A percentile compares a stretch with the other conserved stretches of the same genome.
These are phyloP conservation scores for Colletotrichum lentis DNA, from an alignment of 2,329 filamentous ascomycete genomes.

Conservation along the genomic window DNA sequence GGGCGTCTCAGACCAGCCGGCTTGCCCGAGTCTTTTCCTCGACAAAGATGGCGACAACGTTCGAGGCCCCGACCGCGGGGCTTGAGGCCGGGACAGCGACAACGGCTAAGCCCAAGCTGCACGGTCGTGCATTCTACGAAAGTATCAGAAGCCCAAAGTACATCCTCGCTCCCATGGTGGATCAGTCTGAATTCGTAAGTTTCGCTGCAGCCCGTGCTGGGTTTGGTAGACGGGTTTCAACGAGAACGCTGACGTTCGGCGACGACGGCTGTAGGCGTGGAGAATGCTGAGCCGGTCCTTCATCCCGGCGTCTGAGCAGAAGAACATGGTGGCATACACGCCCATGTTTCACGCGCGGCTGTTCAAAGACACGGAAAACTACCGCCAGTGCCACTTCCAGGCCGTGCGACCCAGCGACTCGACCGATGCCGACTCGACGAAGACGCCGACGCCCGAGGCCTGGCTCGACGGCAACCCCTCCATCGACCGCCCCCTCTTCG, in stretches of 20 bases:
- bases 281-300: constrained; percentile 95
- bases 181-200: constrained; percentile 95
- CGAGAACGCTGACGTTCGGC: constrained; percentile 3
- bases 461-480: constrained; percentile 88
- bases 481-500: constrained; percentile 88
- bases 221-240: constrained; percentile 8
- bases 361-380: constrained; percentile 78
- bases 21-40: constrained; percentile 34
- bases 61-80: constrained; percentile 41
- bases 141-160: constrained; percentile 92
- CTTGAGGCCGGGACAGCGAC: constrained; percentile 22
- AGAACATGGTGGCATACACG: constrained; percentile 82
- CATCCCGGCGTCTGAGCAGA: constrained; percentile 71
- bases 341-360: constrained; percentile 96
- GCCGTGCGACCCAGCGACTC: constrained; percentile 55
- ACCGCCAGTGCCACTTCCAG: constrained; percentile 84
- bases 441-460: constrained; percentile 43
- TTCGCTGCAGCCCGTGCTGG: neutral
- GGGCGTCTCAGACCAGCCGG: constrained; percentile 25
- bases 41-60: constrained; percentile 45
- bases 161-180: constrained; percentile 96
- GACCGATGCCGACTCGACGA: constrained; percentile 25
- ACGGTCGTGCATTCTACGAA: constrained; percentile 91
- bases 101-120: constrained; percentile 63
- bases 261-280: constrained; percentile 74